phyloP scores from a whole-genome alignment of 441 rosid species.

The Syzygium malaccense region DNA sequence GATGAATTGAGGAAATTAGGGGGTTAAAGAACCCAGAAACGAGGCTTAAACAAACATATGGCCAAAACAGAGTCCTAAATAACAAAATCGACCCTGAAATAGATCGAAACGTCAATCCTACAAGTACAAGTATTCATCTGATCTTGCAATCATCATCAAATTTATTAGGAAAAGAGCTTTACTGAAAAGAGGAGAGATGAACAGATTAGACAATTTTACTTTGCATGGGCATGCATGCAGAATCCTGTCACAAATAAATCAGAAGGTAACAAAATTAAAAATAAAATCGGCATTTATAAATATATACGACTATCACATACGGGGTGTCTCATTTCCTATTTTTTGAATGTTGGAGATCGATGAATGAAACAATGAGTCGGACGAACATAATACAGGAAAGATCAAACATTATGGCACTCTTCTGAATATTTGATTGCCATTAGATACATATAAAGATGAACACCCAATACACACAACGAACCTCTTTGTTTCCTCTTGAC shows the following conservation, averaged over 20 bases:
- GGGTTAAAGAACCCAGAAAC: no score
- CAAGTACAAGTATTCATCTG: no score
- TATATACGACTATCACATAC: background rate
- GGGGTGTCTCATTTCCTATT: background rate
- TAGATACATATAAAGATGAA: background rate
- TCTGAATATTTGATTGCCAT: background rate
- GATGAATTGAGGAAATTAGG: no score
- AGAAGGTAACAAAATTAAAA: background rate
- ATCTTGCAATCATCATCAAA: background rate
- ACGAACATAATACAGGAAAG: background rate
- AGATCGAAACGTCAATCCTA: no score
- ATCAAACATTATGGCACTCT: background rate
- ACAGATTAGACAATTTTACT: background rate
- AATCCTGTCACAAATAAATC: background rate
- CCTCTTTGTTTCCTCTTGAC: background rate
- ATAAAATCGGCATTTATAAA: background rate
- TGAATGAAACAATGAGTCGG: background rate
- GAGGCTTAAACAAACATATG: no score
- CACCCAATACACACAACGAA: background rate
- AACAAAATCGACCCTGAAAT: no score
- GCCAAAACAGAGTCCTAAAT: no score
- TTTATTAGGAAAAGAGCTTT: background rate
- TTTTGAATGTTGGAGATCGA: background rate
- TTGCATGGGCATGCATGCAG: background rate
- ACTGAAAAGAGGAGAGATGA: background rate